Evolutionary conservation across 2,329 filamentous ascomycete species (phyloP).

Genomic region (Botrytis pseudocinerea): DNA sequence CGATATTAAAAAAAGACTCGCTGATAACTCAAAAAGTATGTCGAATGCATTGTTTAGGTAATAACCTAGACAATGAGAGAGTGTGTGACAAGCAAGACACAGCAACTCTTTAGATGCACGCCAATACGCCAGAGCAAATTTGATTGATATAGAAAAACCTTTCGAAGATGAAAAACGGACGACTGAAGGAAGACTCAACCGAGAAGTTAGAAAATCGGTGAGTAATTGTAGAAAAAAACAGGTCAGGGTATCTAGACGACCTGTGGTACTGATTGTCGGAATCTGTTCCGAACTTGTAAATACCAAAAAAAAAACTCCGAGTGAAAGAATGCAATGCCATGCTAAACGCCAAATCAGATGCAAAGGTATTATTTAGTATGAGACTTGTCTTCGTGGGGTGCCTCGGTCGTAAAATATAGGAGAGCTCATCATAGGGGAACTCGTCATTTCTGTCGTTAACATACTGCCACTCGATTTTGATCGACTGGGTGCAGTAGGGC

Average conservation of each 20-base stretch:
- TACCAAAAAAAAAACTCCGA: constrained; percentile 18
- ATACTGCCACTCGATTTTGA: constrained; percentile 33
- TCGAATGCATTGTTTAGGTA: constrained; percentile 31
- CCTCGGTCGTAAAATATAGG: constrained; percentile 53
- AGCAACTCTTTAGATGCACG: constrained; percentile 29
- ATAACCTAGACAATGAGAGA: constrained; percentile 1
- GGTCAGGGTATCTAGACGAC: constrained; percentile 23
- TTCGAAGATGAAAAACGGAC: constrained; percentile 18
- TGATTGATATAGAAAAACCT: constrained; percentile 28
- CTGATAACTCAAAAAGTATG: constrained; percentile 37
- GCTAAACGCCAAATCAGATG: constrained; percentile 35
- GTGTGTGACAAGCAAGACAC: constrained; percentile 7
- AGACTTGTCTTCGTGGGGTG: constrained; percentile 62
- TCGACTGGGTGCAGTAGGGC: constrained; percentile 52
- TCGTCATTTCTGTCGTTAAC: constrained; percentile 41
- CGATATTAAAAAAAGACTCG: constrained; percentile 26
- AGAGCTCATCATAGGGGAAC: constrained; percentile 35
- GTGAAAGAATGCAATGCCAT: constrained; percentile 24
- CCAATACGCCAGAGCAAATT: constrained; percentile 37
- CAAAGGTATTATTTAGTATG: constrained; percentile 51
- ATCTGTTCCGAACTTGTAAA: constrained; percentile 20
- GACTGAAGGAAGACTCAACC: constrained; percentile 17
- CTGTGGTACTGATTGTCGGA: constrained; percentile 18
- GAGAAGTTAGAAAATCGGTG: constrained; percentile 14
- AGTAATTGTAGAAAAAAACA: constrained; percentile 19